Conservation (phyloP, 2,329 filamentous ascomycete genomes). For the Fusarium buharicum region DNA sequence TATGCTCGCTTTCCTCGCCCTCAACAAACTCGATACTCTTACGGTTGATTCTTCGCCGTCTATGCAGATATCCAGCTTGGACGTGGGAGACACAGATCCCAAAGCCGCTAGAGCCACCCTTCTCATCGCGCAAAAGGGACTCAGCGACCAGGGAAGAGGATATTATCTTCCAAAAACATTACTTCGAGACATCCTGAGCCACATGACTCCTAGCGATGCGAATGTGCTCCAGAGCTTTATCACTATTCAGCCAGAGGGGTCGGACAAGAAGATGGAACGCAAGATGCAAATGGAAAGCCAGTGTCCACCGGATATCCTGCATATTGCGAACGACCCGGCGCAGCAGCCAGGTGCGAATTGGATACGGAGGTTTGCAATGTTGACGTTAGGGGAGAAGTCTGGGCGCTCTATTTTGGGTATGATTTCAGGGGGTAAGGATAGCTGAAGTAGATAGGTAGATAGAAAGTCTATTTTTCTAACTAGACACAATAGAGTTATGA, state of each 20-base stretch:
- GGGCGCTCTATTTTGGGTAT: background rate
- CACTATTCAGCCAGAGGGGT: background rate
- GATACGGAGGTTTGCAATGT: background rate
- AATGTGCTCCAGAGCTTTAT: constrained; percentile 9
- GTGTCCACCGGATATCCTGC: constrained; percentile 7
- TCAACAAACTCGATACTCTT: background rate
- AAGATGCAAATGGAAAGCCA: constrained; percentile 14
- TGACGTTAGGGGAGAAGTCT: background rate
- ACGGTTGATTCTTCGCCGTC: background rate
- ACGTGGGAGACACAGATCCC: background rate
- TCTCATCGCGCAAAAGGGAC: constrained; percentile 5
- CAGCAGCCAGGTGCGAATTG: background rate
- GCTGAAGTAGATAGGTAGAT: background rate
- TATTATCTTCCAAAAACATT: constrained; percentile 10
- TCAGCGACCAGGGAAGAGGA: constrained; percentile 3
- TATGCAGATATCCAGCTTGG: background rate
- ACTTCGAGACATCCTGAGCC: background rate
- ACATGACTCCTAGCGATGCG: constrained; percentile 1
- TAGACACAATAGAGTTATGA: too few relatives aligned
- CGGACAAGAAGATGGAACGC: background rate
- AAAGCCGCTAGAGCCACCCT: constrained; percentile 6
- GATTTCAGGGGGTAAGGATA: constrained; percentile 1
- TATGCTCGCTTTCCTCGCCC: constrained; percentile 2
- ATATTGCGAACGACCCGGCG: background rate
- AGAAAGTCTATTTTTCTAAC: too few relatives aligned